Percentiles rank a stretch among this genome's conserved stretches.
Conservation (phyloP, 23 red algal genomes). For the Gracilaria gracilis region DNA sequence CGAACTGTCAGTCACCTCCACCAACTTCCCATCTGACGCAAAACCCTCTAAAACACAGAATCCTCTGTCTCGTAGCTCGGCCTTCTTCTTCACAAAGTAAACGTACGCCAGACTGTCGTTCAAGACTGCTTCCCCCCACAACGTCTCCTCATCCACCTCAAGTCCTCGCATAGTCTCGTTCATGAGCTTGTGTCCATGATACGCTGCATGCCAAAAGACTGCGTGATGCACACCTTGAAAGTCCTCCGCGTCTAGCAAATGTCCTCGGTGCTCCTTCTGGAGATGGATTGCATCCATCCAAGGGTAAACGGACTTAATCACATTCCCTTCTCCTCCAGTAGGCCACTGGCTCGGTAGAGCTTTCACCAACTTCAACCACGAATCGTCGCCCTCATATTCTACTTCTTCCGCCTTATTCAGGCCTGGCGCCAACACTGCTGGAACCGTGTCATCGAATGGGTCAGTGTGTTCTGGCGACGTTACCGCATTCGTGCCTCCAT, state of each 20-base stretch:
- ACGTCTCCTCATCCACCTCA: background rate
- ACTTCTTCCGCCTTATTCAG: background rate
- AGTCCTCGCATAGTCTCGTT: background rate
- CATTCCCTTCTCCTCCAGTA: background rate
- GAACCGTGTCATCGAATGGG: background rate
- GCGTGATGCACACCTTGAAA: background rate
- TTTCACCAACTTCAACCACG: background rate
- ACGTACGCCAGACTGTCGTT: background rate
- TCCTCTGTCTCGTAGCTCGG: background rate
- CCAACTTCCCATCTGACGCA: background rate
- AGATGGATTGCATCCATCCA: slow-evolving; percentile 9
- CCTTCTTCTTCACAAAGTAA: background rate
- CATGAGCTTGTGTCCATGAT: background rate
- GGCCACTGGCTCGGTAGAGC: background rate
- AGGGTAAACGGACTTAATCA: background rate
- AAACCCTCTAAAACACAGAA: background rate
- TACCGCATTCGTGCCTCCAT: background rate
- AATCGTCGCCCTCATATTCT: background rate
- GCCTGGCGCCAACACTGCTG: background rate
- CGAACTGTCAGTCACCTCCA: background rate
- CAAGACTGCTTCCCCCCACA: background rate
- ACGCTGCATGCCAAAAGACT: background rate
- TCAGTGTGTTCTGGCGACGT: background rate
- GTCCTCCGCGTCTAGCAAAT: background rate
- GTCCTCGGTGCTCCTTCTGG: background rate